Percentiles rank a stretch among this genome's conserved stretches.
These are phyloP conservation scores for Trapa incisa DNA, from an alignment of 345 rosid species.

Conservation along the genomic window DNA sequence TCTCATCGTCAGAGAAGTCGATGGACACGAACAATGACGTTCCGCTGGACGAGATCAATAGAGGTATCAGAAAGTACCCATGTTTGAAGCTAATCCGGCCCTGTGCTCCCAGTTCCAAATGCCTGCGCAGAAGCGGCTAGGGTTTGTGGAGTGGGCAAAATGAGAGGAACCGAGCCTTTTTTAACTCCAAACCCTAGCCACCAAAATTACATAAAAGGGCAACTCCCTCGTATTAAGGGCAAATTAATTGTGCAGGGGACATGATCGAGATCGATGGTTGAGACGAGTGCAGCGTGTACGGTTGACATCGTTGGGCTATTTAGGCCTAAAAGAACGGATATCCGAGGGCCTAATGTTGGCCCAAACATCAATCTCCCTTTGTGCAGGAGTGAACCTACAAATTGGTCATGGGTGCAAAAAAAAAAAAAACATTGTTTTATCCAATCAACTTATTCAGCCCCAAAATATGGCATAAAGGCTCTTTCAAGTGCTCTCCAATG, in stretches of 20 bases:
- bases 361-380: no score
- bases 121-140: neutral
- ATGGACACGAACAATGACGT: neutral
- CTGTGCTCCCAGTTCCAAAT: slow-evolving; percentile 4
- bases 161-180: neutral
- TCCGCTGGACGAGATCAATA: neutral
- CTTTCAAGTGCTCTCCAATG: no score
- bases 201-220: slow-evolving; percentile 13
- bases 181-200: slow-evolving; percentile 22
- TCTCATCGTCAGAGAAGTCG: neutral
- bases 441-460: no score
- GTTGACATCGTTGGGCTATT: neutral
- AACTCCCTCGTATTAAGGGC: neutral
- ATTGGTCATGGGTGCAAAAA: no score
- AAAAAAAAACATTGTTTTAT: no score
- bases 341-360: no score
- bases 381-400: no score
- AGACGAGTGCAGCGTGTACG: neutral
- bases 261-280: neutral
- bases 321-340: no score
- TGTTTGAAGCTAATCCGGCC: slow-evolving; percentile 12
- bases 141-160: neutral
- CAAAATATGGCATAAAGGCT: no score
- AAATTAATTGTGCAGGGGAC: neutral
- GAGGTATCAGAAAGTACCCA: slow-evolving; percentile 20